phyloP scores from a whole-genome alignment of 129 eudicot species.

The Sambucus nigra region DNA sequence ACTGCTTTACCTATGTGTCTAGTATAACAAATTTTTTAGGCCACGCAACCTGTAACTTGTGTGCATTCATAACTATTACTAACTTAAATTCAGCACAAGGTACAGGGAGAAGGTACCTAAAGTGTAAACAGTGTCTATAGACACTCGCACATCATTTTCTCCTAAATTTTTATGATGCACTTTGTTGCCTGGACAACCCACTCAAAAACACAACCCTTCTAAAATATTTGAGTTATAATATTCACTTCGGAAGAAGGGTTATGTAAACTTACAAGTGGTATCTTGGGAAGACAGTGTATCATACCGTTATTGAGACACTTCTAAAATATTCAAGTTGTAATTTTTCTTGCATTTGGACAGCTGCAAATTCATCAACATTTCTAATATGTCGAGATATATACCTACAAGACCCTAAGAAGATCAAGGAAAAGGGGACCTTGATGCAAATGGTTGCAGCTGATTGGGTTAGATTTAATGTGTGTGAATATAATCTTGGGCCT shows the following conservation, averaged over 20 bases:
- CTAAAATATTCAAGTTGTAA: slow-evolving; percentile 39
- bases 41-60: too few species aligned
- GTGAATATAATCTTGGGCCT: slow-evolving; percentile 84
- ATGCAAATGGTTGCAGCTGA: slow-evolving; percentile 85
- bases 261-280: slow-evolving; percentile 42
- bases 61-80: too few species aligned
- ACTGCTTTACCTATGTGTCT: too few species aligned
- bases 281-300: slow-evolving; percentile 25
- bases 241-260: slow-evolving; percentile 56
- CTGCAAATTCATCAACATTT: slow-evolving; percentile 62
- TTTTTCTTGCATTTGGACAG: slow-evolving; percentile 61
- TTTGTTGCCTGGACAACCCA: too few species aligned
- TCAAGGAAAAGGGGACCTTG: slow-evolving; percentile 66
- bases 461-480: slow-evolving; percentile 76
- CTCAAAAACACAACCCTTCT: too few species aligned
- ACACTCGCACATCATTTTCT: too few species aligned
- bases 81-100: too few species aligned
- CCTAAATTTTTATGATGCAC: too few species aligned
- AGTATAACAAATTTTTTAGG: too few species aligned
- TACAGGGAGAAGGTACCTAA: too few species aligned
- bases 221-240: too few species aligned
- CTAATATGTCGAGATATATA: slow-evolving; percentile 55
- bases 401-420: slow-evolving; percentile 59
- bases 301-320: slow-evolving; percentile 51
- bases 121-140: too few species aligned